Percentiles rank a stretch among this genome's conserved stretches.
Evolutionary conservation across 2,329 filamentous ascomycete genomes (phyloP).

Genomic region (Colletotrichum sp.): DNA sequence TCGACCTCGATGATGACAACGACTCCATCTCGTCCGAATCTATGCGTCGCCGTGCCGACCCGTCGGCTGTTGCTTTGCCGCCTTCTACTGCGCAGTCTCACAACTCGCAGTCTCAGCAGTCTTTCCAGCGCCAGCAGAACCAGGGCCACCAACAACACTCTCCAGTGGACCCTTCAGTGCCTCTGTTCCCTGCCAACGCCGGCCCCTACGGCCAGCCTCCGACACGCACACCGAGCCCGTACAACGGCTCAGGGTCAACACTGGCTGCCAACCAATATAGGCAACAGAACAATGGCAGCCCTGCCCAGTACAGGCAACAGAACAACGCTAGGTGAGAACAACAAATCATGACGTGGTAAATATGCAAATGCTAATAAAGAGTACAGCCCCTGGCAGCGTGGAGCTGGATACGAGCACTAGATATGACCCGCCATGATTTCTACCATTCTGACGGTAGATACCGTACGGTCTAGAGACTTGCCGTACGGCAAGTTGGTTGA

Average conservation of each 20-base stretch:
- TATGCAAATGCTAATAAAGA: constrained; percentile 16
- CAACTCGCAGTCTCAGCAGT: constrained; percentile 26
- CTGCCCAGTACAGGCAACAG: constrained; percentile 39
- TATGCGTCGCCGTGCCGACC: constrained; percentile 39
- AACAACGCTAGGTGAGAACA: constrained; percentile 42
- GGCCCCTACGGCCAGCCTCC: constrained; percentile 26
- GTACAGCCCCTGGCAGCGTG: constrained; percentile 50
- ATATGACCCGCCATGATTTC: constrained; percentile 10
- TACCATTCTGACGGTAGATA: neutral
- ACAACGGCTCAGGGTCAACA: constrained; percentile 32
- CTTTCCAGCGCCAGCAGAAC: constrained; percentile 25
- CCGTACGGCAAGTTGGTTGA: neutral
- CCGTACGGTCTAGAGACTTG: neutral
- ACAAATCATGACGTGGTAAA: neutral
- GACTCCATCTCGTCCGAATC: constrained; percentile 45
- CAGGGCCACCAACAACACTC: constrained; percentile 36
- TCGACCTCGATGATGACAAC: constrained; percentile 47
- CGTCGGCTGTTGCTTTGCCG: constrained; percentile 27
- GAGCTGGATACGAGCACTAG: constrained; percentile 47
- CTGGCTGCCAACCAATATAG: constrained; percentile 33
- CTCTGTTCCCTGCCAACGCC: constrained; percentile 44
- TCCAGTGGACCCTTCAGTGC: constrained; percentile 47
- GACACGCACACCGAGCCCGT: constrained; percentile 40
- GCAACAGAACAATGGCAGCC: constrained; percentile 35
- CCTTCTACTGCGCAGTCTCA: constrained; percentile 24